Conservation (phyloP, 2,329 filamentous ascomycete species). For the Fusarium sulawesiense region DNA sequence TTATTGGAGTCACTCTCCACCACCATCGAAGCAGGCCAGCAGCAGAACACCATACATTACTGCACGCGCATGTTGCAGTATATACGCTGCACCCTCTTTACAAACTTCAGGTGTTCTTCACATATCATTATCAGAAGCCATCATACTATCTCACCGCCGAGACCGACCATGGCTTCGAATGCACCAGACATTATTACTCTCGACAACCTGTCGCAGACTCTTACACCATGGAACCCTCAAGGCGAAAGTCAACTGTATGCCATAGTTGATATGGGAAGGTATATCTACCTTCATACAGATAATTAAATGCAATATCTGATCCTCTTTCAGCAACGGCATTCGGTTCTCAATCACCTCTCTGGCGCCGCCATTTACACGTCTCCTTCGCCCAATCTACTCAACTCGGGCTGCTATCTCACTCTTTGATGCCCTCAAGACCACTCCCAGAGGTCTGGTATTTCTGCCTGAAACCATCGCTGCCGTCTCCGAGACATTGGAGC, state of each 20-base stretch:
- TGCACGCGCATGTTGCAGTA: neutral
- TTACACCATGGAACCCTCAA: slow-evolving; percentile 61
- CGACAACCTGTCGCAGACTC: slow-evolving; percentile 61
- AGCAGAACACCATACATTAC: neutral
- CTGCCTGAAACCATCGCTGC: slow-evolving; percentile 67
- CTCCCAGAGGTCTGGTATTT: slow-evolving; percentile 56
- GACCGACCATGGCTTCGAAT: slow-evolving; percentile 44
- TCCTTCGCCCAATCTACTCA: slow-evolving; percentile 81
- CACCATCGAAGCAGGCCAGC: neutral
- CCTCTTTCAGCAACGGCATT: slow-evolving; percentile 79
- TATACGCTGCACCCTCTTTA: neutral
- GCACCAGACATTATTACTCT: slow-evolving; percentile 61
- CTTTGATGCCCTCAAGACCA: slow-evolving; percentile 80
- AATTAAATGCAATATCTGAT: neutral
- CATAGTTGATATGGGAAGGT: slow-evolving; percentile 72
- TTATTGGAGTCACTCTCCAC: slow-evolving; percentile 1
- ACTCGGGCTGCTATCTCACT: slow-evolving; percentile 85
- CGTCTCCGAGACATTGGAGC: slow-evolving; percentile 74
- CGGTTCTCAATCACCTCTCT: slow-evolving; percentile 90
- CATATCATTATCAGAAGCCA: neutral
- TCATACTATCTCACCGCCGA: neutral
- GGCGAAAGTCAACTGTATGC: slow-evolving; percentile 64
- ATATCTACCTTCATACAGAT: neutral
- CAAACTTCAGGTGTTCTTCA: neutral
- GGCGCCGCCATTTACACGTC: slow-evolving; percentile 75